phyloP scores from a whole-genome alignment of 768 basidiomycete species.

The Candolleomyces eurysporus region DNA sequence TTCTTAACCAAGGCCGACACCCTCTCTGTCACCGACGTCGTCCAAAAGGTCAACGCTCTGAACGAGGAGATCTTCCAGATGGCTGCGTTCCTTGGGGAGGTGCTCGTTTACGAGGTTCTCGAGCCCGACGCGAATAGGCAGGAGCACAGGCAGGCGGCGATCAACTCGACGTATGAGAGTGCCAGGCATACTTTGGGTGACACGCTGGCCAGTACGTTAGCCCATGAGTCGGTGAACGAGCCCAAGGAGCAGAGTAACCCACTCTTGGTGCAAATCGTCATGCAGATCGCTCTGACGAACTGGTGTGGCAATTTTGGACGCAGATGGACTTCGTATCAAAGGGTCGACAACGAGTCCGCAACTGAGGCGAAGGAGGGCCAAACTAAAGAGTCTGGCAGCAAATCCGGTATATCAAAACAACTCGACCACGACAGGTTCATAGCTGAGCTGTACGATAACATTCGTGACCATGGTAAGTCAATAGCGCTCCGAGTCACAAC shows the following conservation, averaged over 20 bases:
- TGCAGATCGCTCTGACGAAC: conserved; percentile 2
- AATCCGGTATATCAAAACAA: conserved; percentile 16
- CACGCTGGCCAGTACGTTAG: not conserved
- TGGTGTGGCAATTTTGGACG: not conserved
- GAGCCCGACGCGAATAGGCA: conserved; percentile 3
- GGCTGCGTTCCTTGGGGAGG: conserved; percentile 44
- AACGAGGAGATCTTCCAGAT: conserved; percentile 50
- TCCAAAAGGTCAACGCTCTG: conserved; percentile 37
- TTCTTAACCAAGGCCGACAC: conserved; percentile 43
- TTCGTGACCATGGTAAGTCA: conserved; percentile 36
- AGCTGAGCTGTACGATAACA: conserved; percentile 29
- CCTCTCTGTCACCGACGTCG: conserved; percentile 44
- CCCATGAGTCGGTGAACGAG: not conserved
- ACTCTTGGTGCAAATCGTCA: conserved; percentile 6
- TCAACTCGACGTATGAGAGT: conserved; percentile 8
- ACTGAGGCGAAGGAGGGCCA: not conserved
- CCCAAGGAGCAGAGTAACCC: conserved; percentile 1
- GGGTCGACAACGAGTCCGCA: not conserved
- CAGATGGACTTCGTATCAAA: not conserved
- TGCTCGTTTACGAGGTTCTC: conserved; percentile 24
- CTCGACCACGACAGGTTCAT: conserved; percentile 17
- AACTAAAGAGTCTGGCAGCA: conserved; percentile 7
- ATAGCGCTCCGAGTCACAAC: conserved; percentile 37
- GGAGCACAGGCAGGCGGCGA: not conserved
- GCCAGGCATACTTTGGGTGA: conserved; percentile 23